Conservation (phyloP, 1,139 yeast genomes). For the Lodderomyces margitis region DNA sequence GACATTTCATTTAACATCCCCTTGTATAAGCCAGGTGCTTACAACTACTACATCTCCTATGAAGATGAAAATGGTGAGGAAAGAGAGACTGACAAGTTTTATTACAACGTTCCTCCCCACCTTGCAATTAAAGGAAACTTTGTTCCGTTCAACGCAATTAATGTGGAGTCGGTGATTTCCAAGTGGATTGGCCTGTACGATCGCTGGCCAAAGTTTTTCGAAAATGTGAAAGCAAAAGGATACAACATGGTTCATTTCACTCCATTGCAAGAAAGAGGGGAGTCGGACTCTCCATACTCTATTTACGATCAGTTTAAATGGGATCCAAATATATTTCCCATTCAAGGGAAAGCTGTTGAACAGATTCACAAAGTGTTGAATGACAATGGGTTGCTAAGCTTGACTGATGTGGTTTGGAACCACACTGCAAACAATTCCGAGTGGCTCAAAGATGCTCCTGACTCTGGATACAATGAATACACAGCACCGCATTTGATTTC, state of each 20-base stretch:
- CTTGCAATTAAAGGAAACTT: slow-evolving; percentile 55
- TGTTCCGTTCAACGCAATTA: slow-evolving; percentile 75
- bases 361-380: slow-evolving; percentile 42
- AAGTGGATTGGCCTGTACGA: slow-evolving; percentile 81
- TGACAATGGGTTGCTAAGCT: slow-evolving; percentile 62
- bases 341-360: slow-evolving; percentile 30
- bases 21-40: slow-evolving; percentile 77
- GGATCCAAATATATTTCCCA: slow-evolving; percentile 63
- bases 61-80: slow-evolving; percentile 26
- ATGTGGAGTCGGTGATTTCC: slow-evolving; percentile 81
- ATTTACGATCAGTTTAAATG: slow-evolving; percentile 80
- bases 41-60: slow-evolving; percentile 57
- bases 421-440: slow-evolving; percentile 89
- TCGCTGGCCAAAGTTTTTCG: slow-evolving; percentile 66
- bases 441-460: slow-evolving; percentile 87
- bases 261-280: slow-evolving; percentile 87
- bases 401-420: slow-evolving; percentile 92
- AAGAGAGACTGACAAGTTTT: slow-evolving; percentile 51
- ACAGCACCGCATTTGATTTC: slow-evolving; percentile 88
- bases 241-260: slow-evolving; percentile 97
- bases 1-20: slow-evolving; percentile 63
- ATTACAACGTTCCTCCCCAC: slow-evolving; percentile 82
- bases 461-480: slow-evolving; percentile 78
- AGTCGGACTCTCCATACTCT: slow-evolving; percentile 88
- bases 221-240: slow-evolving; percentile 64